Percentiles rank a stretch among this genome's conserved stretches.
Evolutionary conservation across 768 basidiomycete species (phyloP).

Genomic region (Lactifluus pinguis): DNA sequence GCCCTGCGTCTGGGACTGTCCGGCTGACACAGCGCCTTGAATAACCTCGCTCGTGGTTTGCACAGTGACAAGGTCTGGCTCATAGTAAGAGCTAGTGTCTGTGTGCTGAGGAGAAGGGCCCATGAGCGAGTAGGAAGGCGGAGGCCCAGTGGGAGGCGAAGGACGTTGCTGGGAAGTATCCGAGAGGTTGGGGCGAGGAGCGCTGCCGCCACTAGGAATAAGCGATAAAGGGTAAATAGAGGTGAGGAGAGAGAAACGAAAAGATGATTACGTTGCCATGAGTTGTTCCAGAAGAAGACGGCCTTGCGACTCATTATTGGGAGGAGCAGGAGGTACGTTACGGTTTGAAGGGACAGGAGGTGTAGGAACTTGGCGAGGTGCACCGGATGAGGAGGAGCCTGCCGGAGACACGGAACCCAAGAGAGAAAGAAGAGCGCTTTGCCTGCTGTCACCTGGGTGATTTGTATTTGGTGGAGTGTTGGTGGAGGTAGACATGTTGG

Average conservation of each 20-base stretch:
- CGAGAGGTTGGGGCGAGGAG: slow-evolving; percentile 11
- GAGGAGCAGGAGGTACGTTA: slow-evolving; percentile 44
- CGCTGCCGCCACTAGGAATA: slow-evolving; percentile 1
- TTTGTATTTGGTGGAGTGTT: slow-evolving; percentile 29
- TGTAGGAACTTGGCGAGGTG: slow-evolving; percentile 56
- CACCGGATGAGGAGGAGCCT: slow-evolving; percentile 25
- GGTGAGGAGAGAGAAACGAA: neutral
- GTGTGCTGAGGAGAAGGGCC: slow-evolving; percentile 10
- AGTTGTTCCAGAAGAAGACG: slow-evolving; percentile 73
- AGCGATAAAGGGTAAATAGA: neutral
- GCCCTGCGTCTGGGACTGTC: slow-evolving; percentile 32
- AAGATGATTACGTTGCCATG: slow-evolving; percentile 56
- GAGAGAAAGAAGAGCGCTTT: slow-evolving; percentile 67
- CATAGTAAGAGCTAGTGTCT: slow-evolving; percentile 18
- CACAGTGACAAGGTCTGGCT: slow-evolving; percentile 15
- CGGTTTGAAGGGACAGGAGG: slow-evolving; percentile 51
- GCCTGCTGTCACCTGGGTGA: slow-evolving; percentile 38
- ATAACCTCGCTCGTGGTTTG: slow-evolving; percentile 18
- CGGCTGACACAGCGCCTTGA: slow-evolving; percentile 9
- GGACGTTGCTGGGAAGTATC: slow-evolving; percentile 12
- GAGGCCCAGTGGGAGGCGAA: slow-evolving; percentile 8
- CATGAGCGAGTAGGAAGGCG: slow-evolving; percentile 12
- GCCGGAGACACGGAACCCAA: slow-evolving; percentile 44
- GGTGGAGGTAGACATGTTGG: slow-evolving; percentile 31
- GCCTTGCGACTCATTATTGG: slow-evolving; percentile 54